Percentiles rank a stretch among this genome's conserved stretches.
These are phyloP conservation scores for Raphanus hybrid DNA, from an alignment of 441 rosid species.

Conservation along the genomic window DNA sequence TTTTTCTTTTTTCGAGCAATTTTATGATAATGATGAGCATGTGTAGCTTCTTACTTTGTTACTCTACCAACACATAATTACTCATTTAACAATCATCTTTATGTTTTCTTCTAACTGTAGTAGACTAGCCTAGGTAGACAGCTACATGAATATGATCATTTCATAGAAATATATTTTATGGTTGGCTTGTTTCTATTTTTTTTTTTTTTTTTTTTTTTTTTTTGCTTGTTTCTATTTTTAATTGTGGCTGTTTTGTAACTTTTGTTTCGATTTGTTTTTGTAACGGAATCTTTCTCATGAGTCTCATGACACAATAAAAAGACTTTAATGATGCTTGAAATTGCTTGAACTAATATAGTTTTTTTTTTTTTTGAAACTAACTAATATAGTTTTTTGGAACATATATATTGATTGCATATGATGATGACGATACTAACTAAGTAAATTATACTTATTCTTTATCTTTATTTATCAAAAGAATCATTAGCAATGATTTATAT, in stretches of 20 bases:
- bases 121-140: not conserved
- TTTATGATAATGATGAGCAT: slow-evolving; percentile 33
- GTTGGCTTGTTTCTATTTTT: slow-evolving; percentile 10
- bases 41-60: slow-evolving; percentile 10
- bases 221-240: slow-evolving; percentile 4
- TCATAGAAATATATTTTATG: not conserved
- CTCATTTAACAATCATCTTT: slow-evolving; percentile 9
- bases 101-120: not conserved
- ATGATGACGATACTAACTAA: too few species aligned
- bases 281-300: slow-evolving; percentile 36
- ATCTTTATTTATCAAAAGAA: not conserved
- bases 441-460: not conserved
- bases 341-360: too few species aligned
- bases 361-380: too few species aligned
- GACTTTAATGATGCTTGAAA: slow-evolving; percentile 20
- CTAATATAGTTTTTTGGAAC: too few species aligned
- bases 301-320: slow-evolving; percentile 31
- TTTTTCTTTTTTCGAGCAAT: slow-evolving; percentile 29
- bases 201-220: too few species aligned
- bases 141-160: slow-evolving; percentile 14
- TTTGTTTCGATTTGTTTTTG: slow-evolving; percentile 36
- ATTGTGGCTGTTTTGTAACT: slow-evolving; percentile 21
- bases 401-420: too few species aligned
- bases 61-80: slow-evolving; percentile 10
- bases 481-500: not conserved